These are phyloP conservation scores for Cutaneotrichosporon sp. DNA, from an alignment of 1,284 basidiomycete genomes.

Conservation along the genomic window DNA sequence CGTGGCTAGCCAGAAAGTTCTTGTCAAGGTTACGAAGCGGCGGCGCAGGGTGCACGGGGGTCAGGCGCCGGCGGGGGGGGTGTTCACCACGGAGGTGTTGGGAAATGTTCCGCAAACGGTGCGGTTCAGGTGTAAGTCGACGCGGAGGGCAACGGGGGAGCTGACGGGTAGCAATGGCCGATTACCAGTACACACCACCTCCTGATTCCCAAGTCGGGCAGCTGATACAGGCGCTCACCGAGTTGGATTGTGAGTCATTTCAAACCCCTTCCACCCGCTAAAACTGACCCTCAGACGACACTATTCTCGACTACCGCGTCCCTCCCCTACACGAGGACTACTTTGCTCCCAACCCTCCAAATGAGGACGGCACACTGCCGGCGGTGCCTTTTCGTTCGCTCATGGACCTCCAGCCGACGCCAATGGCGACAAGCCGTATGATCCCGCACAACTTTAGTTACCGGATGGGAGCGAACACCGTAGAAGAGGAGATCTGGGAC, in stretches of 20 bases:
- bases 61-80: conserved; percentile 45
- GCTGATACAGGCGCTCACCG: conserved; percentile 65
- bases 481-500: conserved; percentile 32
- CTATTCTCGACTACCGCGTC: conserved; percentile 63
- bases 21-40: conserved; percentile 63
- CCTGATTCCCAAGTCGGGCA: conserved; percentile 63
- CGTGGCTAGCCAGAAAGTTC: conserved; percentile 66
- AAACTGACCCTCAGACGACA: conserved; percentile 57
- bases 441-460: conserved; percentile 33
- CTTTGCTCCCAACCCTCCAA: conserved; percentile 19
- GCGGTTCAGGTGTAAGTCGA: conserved; percentile 74
- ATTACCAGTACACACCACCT: conserved; percentile 78
- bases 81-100: conserved; percentile 71
- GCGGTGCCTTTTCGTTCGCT: conserved; percentile 23
- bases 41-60: conserved; percentile 48
- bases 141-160: background rate
- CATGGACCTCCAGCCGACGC: conserved; percentile 39
- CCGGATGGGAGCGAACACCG: conserved; percentile 20
- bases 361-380: conserved; percentile 13
- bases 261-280: background rate
- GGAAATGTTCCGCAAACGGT: conserved; percentile 75
- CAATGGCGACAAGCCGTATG: conserved; percentile 29
- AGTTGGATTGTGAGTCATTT: conserved; percentile 64
- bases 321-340: conserved; percentile 64
- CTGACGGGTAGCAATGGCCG: conserved; percentile 69